A percentile compares a stretch with the other conserved stretches of the same genome.
phyloP scores from a whole-genome alignment of 1,284 basidiomycete species.

The Fomes fomentarius region DNA sequence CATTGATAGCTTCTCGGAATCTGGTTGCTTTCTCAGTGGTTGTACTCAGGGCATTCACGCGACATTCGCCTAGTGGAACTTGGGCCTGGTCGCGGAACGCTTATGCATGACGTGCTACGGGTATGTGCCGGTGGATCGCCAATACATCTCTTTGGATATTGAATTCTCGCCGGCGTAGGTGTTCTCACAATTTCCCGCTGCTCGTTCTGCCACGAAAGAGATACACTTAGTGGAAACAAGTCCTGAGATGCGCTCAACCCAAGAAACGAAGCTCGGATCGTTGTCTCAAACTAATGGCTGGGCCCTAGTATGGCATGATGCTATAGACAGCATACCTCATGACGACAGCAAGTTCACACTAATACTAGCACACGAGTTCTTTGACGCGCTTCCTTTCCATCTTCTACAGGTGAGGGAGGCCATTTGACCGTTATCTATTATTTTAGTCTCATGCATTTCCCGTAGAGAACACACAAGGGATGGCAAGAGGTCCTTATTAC shows the following conservation, averaged over 20 bases:
- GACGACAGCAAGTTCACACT: slow-evolving; percentile 75
- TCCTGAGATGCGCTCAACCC: slow-evolving; percentile 63
- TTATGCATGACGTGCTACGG: slow-evolving; percentile 90
- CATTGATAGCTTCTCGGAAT: slow-evolving; percentile 74
- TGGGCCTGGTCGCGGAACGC: slow-evolving; percentile 92
- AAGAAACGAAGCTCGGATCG: slow-evolving; percentile 56
- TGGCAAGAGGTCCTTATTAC: slow-evolving; percentile 91
- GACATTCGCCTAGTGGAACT: slow-evolving; percentile 85
- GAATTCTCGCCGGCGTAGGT: slow-evolving; percentile 45
- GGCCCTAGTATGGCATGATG: slow-evolving; percentile 74
- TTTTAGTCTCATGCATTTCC: background rate
- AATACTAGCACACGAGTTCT: slow-evolving; percentile 96
- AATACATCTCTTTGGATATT: background rate
- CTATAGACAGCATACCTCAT: slow-evolving; percentile 66
- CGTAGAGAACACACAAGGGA: slow-evolving; percentile 75
- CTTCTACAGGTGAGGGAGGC: slow-evolving; percentile 72
- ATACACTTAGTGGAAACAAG: slow-evolving; percentile 88
- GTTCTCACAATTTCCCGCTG: slow-evolving; percentile 51
- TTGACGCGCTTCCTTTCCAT: slow-evolving; percentile 95
- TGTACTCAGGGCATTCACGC: slow-evolving; percentile 52
- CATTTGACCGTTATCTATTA: background rate
- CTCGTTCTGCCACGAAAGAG: slow-evolving; percentile 45
- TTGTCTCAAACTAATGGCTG: slow-evolving; percentile 34
- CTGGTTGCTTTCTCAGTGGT: slow-evolving; percentile 87
- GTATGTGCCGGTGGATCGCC: slow-evolving; percentile 47